Base-by-base conservation (phyloP, 2,329 filamentous ascomycete species). In the Fusarium algeriense region DNA sequence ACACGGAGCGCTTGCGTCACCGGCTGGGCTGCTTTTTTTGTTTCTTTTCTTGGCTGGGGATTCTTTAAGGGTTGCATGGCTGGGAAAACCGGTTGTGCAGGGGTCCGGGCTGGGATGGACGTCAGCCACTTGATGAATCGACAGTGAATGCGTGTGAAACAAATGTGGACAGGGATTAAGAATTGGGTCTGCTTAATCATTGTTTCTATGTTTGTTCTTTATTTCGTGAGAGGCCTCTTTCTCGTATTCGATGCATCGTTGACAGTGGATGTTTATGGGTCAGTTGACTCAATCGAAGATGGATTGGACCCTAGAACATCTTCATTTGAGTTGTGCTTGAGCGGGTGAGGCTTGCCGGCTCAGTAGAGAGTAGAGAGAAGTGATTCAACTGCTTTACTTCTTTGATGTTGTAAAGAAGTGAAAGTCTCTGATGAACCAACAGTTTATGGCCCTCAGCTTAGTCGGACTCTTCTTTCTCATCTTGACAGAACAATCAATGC, bases 81-180 rank as follows among this genome's bases (percentile, higher is more conserved):
- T 67, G 68, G 67, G 57, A 71, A 72, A 71, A 72, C 69, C 60
- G 59, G 69, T 70, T 71, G 38, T 65, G 40, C 66, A 55, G 69
- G 59, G 66, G 63, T 38, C n/a, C 7, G 35, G 34, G 45, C 20
- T 59, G 38, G 64, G 35, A 50, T 53, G 23, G 37, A 50, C 50
- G 60, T 54, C 64, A 72, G 64, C 69, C 69, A 71, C 60, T 71
- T 38, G 56, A 65, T 46, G 41, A 30, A n/a, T 64, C 40, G 40
- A 50, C 44, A 37, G 56, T 62, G 41, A 55, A 66, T 50, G 64
- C 60, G 69, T 41, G 46, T 71, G 69, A 71, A 70, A 71, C 69
- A 44, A 35, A 49, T 34, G 23, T 41, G 20, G 37, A 35, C 45
- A 53, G 53, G 65, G 55, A 28, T 32, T 15, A 35, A 23, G 46